These are phyloP conservation scores for Sugiyamaella sp. DNA, from an alignment of 1,139 yeast genomes.

Conservation along the genomic window DNA sequence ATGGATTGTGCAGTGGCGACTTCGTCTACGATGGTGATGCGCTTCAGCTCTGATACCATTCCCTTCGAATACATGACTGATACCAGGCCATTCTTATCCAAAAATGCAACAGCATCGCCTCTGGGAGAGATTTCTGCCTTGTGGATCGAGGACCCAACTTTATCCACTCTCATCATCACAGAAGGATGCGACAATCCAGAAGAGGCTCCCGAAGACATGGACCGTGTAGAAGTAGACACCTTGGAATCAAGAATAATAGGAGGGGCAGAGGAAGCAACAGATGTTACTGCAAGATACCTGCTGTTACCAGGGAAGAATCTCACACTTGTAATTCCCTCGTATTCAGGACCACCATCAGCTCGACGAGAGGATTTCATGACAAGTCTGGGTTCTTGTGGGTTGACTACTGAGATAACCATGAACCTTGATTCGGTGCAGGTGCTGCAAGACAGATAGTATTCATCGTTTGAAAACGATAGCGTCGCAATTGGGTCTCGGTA, in stretches of 20 bases:
- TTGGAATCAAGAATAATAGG: constrained; percentile 64
- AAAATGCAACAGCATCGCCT: constrained; percentile 80
- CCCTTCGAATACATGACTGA: constrained; percentile 68
- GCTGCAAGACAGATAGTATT: constrained; percentile 74
- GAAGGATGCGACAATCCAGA: constrained; percentile 55
- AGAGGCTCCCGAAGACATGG: constrained; percentile 30
- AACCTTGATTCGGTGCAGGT: constrained; percentile 82
- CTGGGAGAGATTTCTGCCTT: constrained; percentile 77
- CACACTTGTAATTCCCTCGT: constrained; percentile 88
- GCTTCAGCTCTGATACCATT: constrained; percentile 48
- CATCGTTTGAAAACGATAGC: constrained; percentile 69
- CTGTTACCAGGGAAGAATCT: constrained; percentile 63
- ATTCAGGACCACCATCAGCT: constrained; percentile 65
- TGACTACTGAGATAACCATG: constrained; percentile 69
- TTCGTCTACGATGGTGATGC: constrained; percentile 74
- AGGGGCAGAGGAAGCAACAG: constrained; percentile 58
- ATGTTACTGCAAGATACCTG: constrained; percentile 58
- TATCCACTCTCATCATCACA: constrained; percentile 63
- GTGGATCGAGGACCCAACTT: constrained; percentile 81
- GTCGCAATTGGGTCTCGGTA: constrained; percentile 82
- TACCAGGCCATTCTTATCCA: constrained; percentile 76
- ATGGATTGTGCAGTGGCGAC: constrained; percentile 69
- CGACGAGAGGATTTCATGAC: constrained; percentile 64
- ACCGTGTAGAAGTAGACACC: constrained; percentile 36
- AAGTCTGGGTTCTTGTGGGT: constrained; percentile 68